phyloP scores from a whole-genome alignment of 2,329 filamentous ascomycete genomes.

The Chalaropsis thielavioides region DNA sequence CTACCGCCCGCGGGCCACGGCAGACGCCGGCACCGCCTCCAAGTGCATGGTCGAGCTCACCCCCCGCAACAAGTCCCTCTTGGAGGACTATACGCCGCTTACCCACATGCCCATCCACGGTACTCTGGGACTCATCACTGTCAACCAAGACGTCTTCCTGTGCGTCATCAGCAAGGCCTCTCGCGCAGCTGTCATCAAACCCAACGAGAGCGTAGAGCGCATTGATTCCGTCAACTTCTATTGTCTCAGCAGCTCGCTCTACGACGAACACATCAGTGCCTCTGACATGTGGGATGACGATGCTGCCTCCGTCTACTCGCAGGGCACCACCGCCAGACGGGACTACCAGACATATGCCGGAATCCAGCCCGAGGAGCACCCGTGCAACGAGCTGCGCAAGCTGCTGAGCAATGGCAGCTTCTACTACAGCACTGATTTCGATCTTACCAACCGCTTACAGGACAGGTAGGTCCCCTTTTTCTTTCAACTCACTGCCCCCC shows the following conservation, averaged over 20 bases:
- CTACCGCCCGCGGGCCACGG: conserved; percentile 29
- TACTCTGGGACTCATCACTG: conserved; percentile 74
- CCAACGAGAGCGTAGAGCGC: conserved; percentile 76
- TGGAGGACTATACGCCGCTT: conserved; percentile 63
- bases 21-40: conserved; percentile 33
- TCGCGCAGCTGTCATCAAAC: conserved; percentile 66
- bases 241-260: conserved; percentile 74
- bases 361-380: conserved; percentile 58
- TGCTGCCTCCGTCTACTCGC: conserved; percentile 33
- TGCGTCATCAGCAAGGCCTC: conserved; percentile 72
- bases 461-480: conserved; percentile 44
- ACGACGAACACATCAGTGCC: conserved; percentile 55
- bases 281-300: conserved; percentile 41
- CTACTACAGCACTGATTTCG: conserved; percentile 97
- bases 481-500: conserved; percentile 18
- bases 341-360: conserved; percentile 16
- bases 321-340: conserved; percentile 24
- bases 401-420: conserved; percentile 86
- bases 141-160: conserved; percentile 74
- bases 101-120: conserved; percentile 64
- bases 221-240: conserved; percentile 84
- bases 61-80: conserved; percentile 45
- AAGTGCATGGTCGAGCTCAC: conserved; percentile 84
- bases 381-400: conserved; percentile 81
- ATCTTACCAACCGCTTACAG: conserved; percentile 84